Conservation (phyloP, 257 asterid species). For the Ligustrum vulgare region DNA sequence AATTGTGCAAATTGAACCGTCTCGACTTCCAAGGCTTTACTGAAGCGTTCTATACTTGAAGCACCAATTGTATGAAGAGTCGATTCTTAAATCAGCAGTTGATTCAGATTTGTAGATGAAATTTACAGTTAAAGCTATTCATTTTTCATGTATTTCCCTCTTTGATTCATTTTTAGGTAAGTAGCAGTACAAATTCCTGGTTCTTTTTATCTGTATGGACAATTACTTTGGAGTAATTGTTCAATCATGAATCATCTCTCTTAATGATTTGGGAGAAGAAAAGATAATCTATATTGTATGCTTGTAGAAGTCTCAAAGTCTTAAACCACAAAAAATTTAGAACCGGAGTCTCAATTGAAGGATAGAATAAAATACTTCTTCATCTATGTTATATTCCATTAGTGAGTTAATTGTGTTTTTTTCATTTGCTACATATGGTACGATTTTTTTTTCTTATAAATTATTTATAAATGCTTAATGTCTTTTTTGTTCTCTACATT, state of each 20-base stretch:
- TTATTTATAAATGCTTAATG: no score
- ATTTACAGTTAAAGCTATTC: conserved; percentile 10
- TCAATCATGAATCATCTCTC: no score
- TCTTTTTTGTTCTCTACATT: no score
- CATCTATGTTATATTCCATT: not conserved
- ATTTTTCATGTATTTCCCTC: conserved; percentile 18
- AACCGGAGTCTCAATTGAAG: not conserved
- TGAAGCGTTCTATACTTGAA: not conserved
- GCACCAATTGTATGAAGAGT: not conserved
- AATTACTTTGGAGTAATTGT: no score
- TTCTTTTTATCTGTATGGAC: conserved; percentile 22
- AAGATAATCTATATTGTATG: not conserved
- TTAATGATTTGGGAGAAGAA: no score
- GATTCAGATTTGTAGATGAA: conserved; percentile 10
- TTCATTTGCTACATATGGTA: no score
- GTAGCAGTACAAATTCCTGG: conserved; percentile 19
- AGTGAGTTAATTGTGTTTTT: no score
- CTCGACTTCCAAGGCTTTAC: not conserved
- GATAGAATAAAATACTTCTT: not conserved
- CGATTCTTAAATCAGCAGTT: not conserved
- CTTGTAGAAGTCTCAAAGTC: conserved; percentile 19
- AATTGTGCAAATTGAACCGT: not conserved
- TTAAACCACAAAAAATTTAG: conserved; percentile 13
- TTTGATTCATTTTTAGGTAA: conserved; percentile 8
- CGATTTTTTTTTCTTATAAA: no score